Evolutionary conservation across 495 filamentous ascomycete species (phyloP), one percentile per base, ranked within the genome.

Genomic region (Aspergillus leporis): DNA sequence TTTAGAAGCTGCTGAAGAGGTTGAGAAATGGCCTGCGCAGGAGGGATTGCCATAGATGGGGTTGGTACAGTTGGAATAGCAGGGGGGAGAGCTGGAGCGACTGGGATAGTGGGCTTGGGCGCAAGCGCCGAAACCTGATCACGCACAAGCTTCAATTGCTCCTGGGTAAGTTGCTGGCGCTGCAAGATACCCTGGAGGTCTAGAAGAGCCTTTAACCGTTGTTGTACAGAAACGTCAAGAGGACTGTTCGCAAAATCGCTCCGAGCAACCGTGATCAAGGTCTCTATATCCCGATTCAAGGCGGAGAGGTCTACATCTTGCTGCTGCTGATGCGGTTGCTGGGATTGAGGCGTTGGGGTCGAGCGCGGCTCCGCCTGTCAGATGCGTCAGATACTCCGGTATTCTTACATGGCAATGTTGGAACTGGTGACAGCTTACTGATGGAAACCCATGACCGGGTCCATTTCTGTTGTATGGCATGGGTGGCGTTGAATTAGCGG

Each of bases 111-210:
- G 43, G 70, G 65, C 41, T 70, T 70, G 40, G 69, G 66, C 30
- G 82, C 80, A 64, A 96, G 82, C 62, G 85, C 83, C 63, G 86
- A 81, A 63, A 97, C 84, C 79, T 91, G 88, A 65, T 91, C 85
- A 70, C 87, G 86, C 65, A 96, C 86, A 67, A 87, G 79, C 70
- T 85, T 85, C 63, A 97, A 80, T 76, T 95, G 87, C 63, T 92
- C 85, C 67, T 85, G 87, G 48, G 89, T 85, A 65, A 96, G 82
- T 65, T 91, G 83, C 67, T 90, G 90, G 61, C 79, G 86, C 66
- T 89, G 82, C 73, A 98, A 76, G 66, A 96, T 86, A 48, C 72
- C 83, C 75, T 97, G 88, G 61, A 98, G 82, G 72, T 93, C 91
- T 72, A 95, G 74, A 63, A 98, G 81, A 19, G 93, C 91, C 71